Conservation (phyloP, 2,329 filamentous ascomycete species). For the Phoma sp. region DNA sequence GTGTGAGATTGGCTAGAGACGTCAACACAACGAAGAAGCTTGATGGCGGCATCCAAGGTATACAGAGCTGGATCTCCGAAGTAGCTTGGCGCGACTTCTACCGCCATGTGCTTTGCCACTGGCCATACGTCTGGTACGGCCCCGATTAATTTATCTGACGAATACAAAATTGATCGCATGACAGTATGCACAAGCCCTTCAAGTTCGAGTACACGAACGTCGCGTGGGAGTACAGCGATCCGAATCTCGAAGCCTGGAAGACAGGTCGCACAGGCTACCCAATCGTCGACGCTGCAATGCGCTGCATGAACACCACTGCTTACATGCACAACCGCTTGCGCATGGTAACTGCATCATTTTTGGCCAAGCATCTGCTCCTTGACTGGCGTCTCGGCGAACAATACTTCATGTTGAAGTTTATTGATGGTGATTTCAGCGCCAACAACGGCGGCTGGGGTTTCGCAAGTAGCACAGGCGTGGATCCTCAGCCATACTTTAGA, state of each 20-base stretch:
- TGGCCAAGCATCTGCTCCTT: constrained; percentile 57
- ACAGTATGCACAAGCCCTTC: constrained; percentile 74
- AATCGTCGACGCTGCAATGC: constrained; percentile 59
- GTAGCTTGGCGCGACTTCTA: constrained; percentile 61
- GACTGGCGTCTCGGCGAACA: constrained; percentile 59
- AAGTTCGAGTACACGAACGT: constrained; percentile 87
- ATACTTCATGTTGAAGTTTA: constrained; percentile 57
- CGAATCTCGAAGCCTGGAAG: constrained; percentile 70
- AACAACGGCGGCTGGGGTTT: constrained; percentile 72
- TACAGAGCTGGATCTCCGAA: constrained; percentile 56
- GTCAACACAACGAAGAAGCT: constrained; percentile 59
- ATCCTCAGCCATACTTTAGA: constrained; percentile 88
- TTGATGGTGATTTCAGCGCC: constrained; percentile 56
- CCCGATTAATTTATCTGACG: too few relatives aligned
- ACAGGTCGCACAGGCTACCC: constrained; percentile 54
- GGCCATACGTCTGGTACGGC: constrained; percentile 77
- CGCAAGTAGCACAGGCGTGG: constrained; percentile 72
- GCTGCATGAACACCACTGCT: constrained; percentile 55
- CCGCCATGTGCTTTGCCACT: constrained; percentile 73
- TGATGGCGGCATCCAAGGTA: constrained; percentile 50
- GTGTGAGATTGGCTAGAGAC: constrained; percentile 59
- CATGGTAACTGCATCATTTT: constrained; percentile 59
- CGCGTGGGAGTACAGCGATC: constrained; percentile 67
- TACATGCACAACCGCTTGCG: constrained; percentile 62
- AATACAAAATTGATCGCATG: constrained; percentile 13